Base-by-base conservation (phyloP, 257 asterid species). In the Misopates orontium region DNA sequence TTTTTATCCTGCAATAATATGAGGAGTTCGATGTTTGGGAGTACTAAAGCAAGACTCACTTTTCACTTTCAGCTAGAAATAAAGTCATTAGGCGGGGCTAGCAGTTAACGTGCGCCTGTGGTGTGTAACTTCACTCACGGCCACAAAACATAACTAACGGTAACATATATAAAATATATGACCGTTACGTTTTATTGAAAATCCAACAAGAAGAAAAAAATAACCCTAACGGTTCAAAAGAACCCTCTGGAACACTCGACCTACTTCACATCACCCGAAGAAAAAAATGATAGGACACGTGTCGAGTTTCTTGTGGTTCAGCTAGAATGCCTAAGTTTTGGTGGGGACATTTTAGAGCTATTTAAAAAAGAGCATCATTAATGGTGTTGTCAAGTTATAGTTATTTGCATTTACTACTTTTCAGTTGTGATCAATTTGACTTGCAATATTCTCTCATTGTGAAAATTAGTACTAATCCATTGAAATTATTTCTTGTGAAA, bases 181-280 rank as follows among this genome's bases (percentile, higher is more conserved):
- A 69, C 83, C 77, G 81, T 72, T 78, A 39, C 25, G 20, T 24
- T 19, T 22, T 28, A 5, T 28, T 24, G 25, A 54, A 56, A 61
- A 10, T 44, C 39, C 57, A 31, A 61, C 56, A 48, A 69, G 11
- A 20, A 31, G 21, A 48, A 19, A 11, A n/a, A 1, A 18, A 28
- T 7, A 28, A 28, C 50, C 7, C 36, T 51, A 67, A 73, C 71
- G 74, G 65, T 45, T 64, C 41, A 54, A 12, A n/a, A 49, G 74
- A 70, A 60, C 44, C 42, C 78, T 63, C 85, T 55, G 18, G 78
- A 66, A 70, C 16, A 55, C 54, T 70, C 77, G 49, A 16, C 44
- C 25, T 11, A 23, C 53, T 45, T 1, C 47, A 28, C 36, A 28
- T 36, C 10, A 21, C 70, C 39, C 42, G 3, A 8, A 5, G 21